A percentile compares a stretch with the other conserved stretches of the same genome.
Evolutionary conservation across 768 basidiomycete genomes (phyloP).

Genomic region (Termitomyces sp.): DNA sequence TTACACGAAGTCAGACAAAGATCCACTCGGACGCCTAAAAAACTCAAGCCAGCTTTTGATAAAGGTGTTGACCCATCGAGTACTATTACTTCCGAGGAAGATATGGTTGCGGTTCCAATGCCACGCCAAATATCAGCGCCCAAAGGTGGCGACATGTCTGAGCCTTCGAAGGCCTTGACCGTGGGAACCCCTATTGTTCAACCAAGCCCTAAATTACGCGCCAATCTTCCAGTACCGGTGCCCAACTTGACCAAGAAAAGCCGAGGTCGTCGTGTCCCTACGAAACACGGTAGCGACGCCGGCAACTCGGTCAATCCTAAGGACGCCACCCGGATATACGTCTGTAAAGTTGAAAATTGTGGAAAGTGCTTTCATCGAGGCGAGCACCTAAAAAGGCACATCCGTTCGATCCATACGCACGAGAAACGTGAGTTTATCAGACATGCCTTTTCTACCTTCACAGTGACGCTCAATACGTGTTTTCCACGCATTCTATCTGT

Average conservation of each 20-base stretch:
- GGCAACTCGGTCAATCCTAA: slow-evolving; percentile 13
- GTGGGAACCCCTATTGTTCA: slow-evolving; percentile 20
- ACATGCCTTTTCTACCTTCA: slow-evolving; percentile 11
- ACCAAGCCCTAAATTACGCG: slow-evolving; percentile 46
- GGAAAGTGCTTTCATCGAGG: slow-evolving; percentile 78
- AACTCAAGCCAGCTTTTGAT: slow-evolving; percentile 2
- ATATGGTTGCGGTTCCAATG: neutral
- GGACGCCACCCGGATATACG: slow-evolving; percentile 34
- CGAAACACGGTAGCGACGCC: slow-evolving; percentile 21
- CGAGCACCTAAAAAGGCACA: slow-evolving; percentile 80
- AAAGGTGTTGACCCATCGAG: neutral
- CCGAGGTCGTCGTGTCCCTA: slow-evolving; percentile 73
- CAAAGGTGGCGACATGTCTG: neutral
- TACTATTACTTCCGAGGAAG: neutral
- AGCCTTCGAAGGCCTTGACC: slow-evolving; percentile 9
- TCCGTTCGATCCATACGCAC: slow-evolving; percentile 75
- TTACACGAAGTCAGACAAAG: slow-evolving; percentile 7
- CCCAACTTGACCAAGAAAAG: slow-evolving; percentile 80
- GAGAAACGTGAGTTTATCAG: slow-evolving; percentile 63
- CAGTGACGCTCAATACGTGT: slow-evolving; percentile 9
- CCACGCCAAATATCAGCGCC: slow-evolving; percentile 1
- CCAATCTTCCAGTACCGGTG: slow-evolving; percentile 61
- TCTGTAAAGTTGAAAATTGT: slow-evolving; percentile 65
- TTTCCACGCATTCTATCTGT: slow-evolving; percentile 12
- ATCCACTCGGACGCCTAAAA: slow-evolving; percentile 4